A percentile compares a stretch with the other conserved stretches of the same genome.
These are phyloP conservation scores for Didymella keratinophila DNA, from an alignment of 2,329 filamentous ascomycete genomes.

Conservation along the genomic window DNA sequence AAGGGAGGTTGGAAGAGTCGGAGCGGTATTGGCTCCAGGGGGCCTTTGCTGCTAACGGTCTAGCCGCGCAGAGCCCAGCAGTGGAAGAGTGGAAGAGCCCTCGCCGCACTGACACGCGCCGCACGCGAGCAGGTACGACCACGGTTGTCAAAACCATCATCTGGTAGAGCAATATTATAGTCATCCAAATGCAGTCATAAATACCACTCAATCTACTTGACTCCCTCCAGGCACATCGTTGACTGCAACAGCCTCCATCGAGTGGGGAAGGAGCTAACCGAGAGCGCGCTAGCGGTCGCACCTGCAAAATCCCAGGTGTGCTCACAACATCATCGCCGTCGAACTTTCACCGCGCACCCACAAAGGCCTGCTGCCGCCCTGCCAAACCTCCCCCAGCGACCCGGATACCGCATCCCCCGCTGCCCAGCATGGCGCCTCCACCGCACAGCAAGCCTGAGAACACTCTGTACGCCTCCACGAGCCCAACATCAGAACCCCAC, in stretches of 20 bases:
- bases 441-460: slow-evolving; percentile 98
- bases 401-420: slow-evolving; percentile 34
- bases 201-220: no score
- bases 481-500: slow-evolving; percentile 5
- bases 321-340: slow-evolving; percentile 25
- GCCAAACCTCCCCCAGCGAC: slow-evolving; percentile 32
- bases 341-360: slow-evolving; percentile 30
- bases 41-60: slow-evolving; percentile 18
- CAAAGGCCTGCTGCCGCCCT: slow-evolving; percentile 18
- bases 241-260: background rate
- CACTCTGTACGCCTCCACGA: slow-evolving; percentile 67
- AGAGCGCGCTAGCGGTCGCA: slow-evolving; percentile 2
- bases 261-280: slow-evolving; percentile 12
- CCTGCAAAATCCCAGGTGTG: slow-evolving; percentile 10
- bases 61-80: slow-evolving; percentile 3
- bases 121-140: background rate
- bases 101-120: slow-evolving; percentile 4
- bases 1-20: slow-evolving; percentile 34
- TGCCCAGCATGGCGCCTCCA: slow-evolving; percentile 82
- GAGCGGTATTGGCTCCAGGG: slow-evolving; percentile 14
- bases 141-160: no score
- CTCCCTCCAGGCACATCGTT: background rate
- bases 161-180: no score
- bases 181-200: background rate
- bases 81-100: background rate